Evolutionary conservation across 345 rosid species (phyloP).

Genomic region (Melaleuca quinquenervia): DNA sequence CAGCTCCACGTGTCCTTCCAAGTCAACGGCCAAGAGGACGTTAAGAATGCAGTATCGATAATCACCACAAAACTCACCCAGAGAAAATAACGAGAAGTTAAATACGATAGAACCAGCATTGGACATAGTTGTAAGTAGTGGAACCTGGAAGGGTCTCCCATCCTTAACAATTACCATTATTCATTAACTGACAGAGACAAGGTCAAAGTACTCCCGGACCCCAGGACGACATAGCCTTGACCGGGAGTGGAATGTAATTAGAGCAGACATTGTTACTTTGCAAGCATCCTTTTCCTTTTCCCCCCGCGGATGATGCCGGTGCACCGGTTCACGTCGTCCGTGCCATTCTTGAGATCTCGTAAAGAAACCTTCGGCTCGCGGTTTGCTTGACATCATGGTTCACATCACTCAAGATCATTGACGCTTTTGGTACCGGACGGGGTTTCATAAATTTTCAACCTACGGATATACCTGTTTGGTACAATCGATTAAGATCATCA

Average conservation of each 20-base stretch:
- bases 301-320: not conserved
- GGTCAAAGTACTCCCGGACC: not conserved
- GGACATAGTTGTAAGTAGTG: not conserved
- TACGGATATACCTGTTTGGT: not conserved
- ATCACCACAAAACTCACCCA: not conserved
- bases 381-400: not conserved
- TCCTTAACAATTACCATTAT: not conserved
- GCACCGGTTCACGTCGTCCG: not conserved
- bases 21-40: conserved; percentile 17
- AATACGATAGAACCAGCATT: not conserved
- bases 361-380: not conserved
- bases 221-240: not conserved
- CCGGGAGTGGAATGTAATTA: not conserved
- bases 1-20: conserved; percentile 38
- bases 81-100: too few species aligned
- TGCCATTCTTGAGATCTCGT: not conserved
- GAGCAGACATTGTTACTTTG: not conserved
- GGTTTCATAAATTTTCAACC: not conserved
- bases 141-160: not conserved
- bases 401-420: not conserved
- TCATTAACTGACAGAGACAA: not conserved
- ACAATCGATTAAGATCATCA: not conserved
- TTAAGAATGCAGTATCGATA: not conserved
- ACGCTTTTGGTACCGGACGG: not conserved
- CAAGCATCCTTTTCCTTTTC: not conserved